Evolutionary conservation across 352 stramenopile genomes (phyloP).

Genomic region (Phytopythium boreale): DNA sequence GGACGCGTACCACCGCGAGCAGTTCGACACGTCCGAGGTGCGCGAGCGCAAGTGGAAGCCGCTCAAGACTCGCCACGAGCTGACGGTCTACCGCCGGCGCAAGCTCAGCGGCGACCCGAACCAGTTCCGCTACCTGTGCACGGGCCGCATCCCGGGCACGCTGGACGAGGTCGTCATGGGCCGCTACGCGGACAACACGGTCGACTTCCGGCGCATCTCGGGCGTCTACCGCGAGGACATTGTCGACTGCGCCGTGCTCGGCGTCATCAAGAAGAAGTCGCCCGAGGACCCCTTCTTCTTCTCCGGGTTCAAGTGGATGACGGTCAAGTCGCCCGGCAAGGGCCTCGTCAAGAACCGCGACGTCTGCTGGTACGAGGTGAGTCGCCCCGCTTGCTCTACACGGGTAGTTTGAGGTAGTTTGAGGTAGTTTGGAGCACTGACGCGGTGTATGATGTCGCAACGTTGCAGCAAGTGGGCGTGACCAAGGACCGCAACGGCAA

Average conservation of each 20-base stretch:
- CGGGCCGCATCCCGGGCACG: conserved; percentile 59
- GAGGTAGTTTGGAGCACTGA: neutral
- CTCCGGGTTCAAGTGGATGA: conserved; percentile 84
- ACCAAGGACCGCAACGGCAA: conserved; percentile 68
- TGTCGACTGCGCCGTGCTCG: conserved; percentile 71
- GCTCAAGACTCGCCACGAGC: conserved; percentile 56
- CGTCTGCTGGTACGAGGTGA: conserved; percentile 69
- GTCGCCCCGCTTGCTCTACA: neutral
- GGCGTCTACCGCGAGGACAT: conserved; percentile 75
- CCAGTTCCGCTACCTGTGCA: conserved; percentile 63
- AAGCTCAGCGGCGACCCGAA: conserved; percentile 38
- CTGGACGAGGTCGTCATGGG: conserved; percentile 76
- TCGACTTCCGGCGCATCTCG: conserved; percentile 64
- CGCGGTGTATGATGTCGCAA: neutral
- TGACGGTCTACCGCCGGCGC: conserved; percentile 61
- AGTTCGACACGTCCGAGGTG: conserved; percentile 59
- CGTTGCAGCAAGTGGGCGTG: conserved; percentile 49
- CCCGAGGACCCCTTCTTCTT: conserved; percentile 59
- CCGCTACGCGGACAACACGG: conserved; percentile 70
- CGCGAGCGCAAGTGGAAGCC: conserved; percentile 66
- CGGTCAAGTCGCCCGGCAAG: conserved; percentile 61
- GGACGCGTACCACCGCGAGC: conserved; percentile 61
- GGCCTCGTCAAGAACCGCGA: conserved; percentile 76
- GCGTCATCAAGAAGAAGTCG: conserved; percentile 53
- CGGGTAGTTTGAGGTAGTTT: neutral